phyloP scores from a whole-genome alignment of 805 yeast species.

The Jamesozyma lodderae region DNA sequence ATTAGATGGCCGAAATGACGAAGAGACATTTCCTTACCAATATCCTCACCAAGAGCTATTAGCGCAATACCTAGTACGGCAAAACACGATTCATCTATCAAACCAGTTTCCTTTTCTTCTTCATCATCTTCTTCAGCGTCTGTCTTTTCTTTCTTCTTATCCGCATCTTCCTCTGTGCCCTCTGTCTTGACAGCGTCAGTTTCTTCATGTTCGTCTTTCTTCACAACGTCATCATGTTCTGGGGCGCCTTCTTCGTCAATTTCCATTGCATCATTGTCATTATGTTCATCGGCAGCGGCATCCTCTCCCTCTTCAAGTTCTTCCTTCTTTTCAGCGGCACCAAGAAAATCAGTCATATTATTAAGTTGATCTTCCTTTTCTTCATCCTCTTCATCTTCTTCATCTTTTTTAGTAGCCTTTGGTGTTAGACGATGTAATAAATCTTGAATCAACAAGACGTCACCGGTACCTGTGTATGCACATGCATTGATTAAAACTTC shows the following conservation, averaged over 20 bases:
- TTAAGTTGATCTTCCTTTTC: conserved; percentile 31
- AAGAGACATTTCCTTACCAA: conserved; percentile 94
- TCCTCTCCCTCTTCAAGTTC: conserved; percentile 21
- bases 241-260: conserved; percentile 12
- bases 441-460: conserved; percentile 88
- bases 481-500: conserved; percentile 85
- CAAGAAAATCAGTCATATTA: conserved; percentile 27
- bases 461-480: conserved; percentile 96
- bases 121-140: conserved; percentile 23
- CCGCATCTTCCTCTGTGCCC: conserved; percentile 11
- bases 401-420: conserved; percentile 49
- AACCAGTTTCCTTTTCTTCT: conserved; percentile 26
- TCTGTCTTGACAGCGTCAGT: conserved; percentile 33
- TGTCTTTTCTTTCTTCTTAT: conserved; percentile 21
- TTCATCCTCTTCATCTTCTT: conserved; percentile 50
- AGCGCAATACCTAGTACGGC: conserved; percentile 92
- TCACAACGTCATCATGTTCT: conserved; percentile 25
- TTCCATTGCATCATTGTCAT: conserved; percentile 20
- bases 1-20: conserved; percentile 95
- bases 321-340: conserved; percentile 22
- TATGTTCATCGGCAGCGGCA: conserved; percentile 10
- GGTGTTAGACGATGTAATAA: conserved; percentile 80
- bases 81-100: conserved; percentile 46
- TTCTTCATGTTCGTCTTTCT: conserved; percentile 36
- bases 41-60: conserved; percentile 95